Base-by-base conservation (phyloP, 225 moss, liverwort and hornwort species). In the Polytrichum formosum region DNA sequence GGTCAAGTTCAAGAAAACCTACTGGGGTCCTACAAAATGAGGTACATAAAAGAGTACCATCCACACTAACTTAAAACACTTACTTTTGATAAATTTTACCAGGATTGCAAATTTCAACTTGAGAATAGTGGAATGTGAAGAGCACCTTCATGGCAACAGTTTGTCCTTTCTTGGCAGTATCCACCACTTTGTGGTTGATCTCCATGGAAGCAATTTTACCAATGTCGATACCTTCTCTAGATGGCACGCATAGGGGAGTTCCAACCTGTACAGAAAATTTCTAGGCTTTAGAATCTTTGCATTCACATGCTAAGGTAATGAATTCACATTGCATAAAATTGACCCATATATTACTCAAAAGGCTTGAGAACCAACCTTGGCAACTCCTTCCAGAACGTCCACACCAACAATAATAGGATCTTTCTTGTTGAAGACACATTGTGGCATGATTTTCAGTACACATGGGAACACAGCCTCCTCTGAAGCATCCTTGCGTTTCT, bases 391-490 rank as follows among this genome's bases (percentile, higher is more conserved):
- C 18, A 98, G 31, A 19, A 98, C 82, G 72, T 94, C 88, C 54
- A 98, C 94, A 73, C 98, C 98, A 67, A 98, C 88, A 65, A 98
- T 88, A 29, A 98, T 98, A 25, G 98, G 98, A 70, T 98, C 98
- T 62, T 98, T 98, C 85, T 94, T 98, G 73, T 98, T 98, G 76
- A 98, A 98, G 46, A 98, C 90, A 85, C 94, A 98, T 53, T 88
- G 90, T n/a, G 98, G 94, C 78, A 91, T 69, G 33, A 98, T 94
- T 70, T 91, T 91, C 76, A 98, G 80, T 8, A 94, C 91, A 78
- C 98, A 98, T 69, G 98, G 98, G 65, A 98, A 98, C 55, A 98
- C 94, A 5, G 98, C 98, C 78, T 98, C 98, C 55, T 98, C 94
- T 4, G 94, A 92, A 27, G 97, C 92, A 67, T 98, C 98, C 80